Evolutionary conservation across 1,284 basidiomycete species (phyloP), one percentile per base, ranked within the genome.

Genomic region (Pterulicium gracile): DNA sequence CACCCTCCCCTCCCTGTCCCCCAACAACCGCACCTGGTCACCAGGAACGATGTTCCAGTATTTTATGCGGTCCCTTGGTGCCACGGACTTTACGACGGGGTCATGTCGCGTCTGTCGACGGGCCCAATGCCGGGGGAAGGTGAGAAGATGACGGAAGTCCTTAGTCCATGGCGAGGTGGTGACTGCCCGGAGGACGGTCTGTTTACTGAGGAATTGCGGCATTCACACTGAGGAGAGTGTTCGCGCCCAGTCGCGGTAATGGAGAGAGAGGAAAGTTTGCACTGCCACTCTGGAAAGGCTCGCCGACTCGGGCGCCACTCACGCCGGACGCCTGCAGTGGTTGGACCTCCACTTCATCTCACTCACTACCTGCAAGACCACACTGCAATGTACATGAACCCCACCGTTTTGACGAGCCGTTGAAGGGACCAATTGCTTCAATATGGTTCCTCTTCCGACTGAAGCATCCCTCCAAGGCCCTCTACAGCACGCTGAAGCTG

Each of bases 41-140:
- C 86, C 86, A 4, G 87, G 84, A 21, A 88, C 80, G 51, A 90
- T 73, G 55, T 89, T 90, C 86, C 86, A 90, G 58, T 75, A 80
- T 61, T 87, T 86, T 45, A 90, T 83, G 46, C 86, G 72, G 55
- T 88, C 81, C 50, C 71, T 71, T 14, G 74, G 70, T 27, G 72
- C 68, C 45, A 75, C 76, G 36, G 73, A 70, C 58, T 81, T 82
- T 15, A 66, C 50, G 13, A 49, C 47, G 1, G 61, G 55, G 50
- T 65, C 63, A 34, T 54, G 50, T 42, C 60, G 61, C n/a, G 58
- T 61, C 43, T 50, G 50, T 40, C 59, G 62, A 32, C 59, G 55
- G 42, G 51, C 22, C 61, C 65, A 66, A 47, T 58, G 56, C 19
- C 64, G 61, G n/a, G 79, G 78, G 34, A 81, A 66, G 44, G 72